phyloP scores from a whole-genome alignment of 2,329 filamentous ascomycete species.

The Colletotrichum sansevieriae region DNA sequence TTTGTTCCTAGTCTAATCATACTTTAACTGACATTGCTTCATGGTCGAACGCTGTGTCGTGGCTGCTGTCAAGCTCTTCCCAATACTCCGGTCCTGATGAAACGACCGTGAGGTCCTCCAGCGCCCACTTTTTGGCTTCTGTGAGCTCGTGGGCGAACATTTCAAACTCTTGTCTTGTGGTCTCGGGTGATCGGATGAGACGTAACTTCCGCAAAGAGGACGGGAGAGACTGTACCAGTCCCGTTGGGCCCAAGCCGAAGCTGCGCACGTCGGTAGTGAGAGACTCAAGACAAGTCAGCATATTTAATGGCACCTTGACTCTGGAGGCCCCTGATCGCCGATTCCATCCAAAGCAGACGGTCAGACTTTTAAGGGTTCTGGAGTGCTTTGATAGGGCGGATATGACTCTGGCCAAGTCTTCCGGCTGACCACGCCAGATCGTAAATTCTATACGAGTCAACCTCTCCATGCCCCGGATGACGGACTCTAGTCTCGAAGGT shows the following conservation, averaged over 20 bases:
- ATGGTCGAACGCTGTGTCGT: conserved; percentile 5
- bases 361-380: conserved; percentile 19
- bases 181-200: conserved; percentile 15
- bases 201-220: conserved; percentile 6
- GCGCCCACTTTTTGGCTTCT: background rate
- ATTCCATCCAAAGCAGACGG: conserved; percentile 6
- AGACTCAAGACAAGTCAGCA: conserved; percentile 18
- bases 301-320: conserved; percentile 13
- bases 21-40: no score
- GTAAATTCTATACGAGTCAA: conserved; percentile 11
- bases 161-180: conserved; percentile 3
- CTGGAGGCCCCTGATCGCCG: conserved; percentile 2
- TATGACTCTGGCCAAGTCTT: background rate
- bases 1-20: no score
- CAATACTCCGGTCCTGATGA: conserved; percentile 15
- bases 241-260: conserved; percentile 12
- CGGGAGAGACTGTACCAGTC: conserved; percentile 6
- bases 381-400: conserved; percentile 17
- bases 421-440: conserved; percentile 2
- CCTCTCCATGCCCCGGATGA: conserved; percentile 5
- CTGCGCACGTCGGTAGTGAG: conserved; percentile 25
- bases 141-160: background rate
- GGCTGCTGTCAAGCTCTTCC: conserved; percentile 20
- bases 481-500: background rate
- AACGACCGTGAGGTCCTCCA: background rate